phyloP scores from a whole-genome alignment of 495 filamentous ascomycete genomes.

The Tuber brumale region DNA sequence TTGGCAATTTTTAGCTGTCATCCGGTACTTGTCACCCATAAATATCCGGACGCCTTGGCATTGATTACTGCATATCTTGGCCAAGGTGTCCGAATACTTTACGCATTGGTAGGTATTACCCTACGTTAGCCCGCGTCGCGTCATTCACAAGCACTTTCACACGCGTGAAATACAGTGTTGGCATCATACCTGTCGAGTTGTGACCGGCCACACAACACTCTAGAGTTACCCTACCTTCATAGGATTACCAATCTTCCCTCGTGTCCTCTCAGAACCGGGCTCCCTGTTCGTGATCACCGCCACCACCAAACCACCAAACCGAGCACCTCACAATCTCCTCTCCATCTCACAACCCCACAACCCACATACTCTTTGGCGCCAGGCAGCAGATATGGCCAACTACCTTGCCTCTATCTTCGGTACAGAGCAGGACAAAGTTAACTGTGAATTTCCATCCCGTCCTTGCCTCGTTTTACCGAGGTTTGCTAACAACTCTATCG shows the following conservation, averaged over 20 bases:
- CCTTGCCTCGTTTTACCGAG: constrained; percentile 43
- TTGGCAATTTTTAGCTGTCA: not conserved
- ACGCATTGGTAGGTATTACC: not conserved
- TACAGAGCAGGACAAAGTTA: constrained; percentile 94
- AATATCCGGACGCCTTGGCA: not conserved
- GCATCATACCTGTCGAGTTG: no score
- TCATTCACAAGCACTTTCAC: not conserved
- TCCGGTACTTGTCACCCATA: not conserved
- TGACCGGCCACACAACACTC: no score
- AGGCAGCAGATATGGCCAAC: constrained; percentile 57
- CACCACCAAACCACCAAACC: not conserved
- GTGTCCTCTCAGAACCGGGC: not conserved
- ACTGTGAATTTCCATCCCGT: constrained; percentile 46
- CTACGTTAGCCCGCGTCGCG: not conserved
- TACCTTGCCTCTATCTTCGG: constrained; percentile 99
- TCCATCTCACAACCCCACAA: not conserved
- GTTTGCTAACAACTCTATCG: constrained; percentile 16
- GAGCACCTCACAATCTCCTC: not conserved
- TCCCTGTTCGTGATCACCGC: not conserved
- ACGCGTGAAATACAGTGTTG: not conserved
- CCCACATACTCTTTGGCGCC: not conserved
- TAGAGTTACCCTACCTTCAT: not conserved
- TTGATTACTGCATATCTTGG: not conserved
- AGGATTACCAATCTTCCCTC: not conserved
- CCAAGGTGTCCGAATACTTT: not conserved